Percentiles rank a stretch among this genome's conserved stretches.
Evolutionary conservation across 2,329 filamentous ascomycete genomes (phyloP).

Genomic region (Verticillium longisporum): DNA sequence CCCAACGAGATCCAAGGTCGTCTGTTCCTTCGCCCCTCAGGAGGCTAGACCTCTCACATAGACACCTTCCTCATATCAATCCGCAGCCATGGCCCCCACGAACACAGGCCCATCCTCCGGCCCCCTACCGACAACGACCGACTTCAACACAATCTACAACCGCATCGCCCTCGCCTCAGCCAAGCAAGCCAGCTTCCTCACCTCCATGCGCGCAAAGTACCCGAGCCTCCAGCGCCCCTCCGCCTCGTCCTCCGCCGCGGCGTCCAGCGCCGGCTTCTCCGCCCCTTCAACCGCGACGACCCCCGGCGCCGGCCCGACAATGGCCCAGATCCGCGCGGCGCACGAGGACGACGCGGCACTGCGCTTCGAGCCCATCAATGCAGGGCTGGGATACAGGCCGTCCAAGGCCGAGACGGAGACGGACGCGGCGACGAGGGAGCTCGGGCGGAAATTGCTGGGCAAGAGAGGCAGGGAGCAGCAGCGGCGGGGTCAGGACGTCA

Average conservation of each 20-base stretch:
- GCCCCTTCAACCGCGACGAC: constrained; percentile 5
- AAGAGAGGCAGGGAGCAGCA: constrained; percentile 7
- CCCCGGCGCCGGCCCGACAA: neutral
- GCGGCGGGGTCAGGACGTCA: constrained; percentile 1
- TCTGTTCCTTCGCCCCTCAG: neutral
- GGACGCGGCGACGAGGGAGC: constrained; percentile 17
- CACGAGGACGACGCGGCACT: constrained; percentile 7
- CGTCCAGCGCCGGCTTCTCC: constrained; percentile 9
- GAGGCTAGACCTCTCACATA: neutral
- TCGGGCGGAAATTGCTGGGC: constrained; percentile 22
- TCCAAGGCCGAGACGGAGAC: constrained; percentile 16
- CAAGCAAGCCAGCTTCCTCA: constrained; percentile 24
- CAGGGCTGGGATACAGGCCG: constrained; percentile 32
- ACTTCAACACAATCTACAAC: constrained; percentile 33
- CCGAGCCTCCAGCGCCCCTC: constrained; percentile 7
- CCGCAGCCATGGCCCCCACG: constrained; percentile 1
- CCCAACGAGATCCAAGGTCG: too few species aligned
- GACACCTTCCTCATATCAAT: neutral
- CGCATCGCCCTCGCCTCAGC: constrained; percentile 31
- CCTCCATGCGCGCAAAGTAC: constrained; percentile 14
- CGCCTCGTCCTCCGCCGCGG: neutral
- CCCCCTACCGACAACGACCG: constrained; percentile 23
- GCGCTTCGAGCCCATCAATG: constrained; percentile 21
- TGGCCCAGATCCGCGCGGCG: neutral
- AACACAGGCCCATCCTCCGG: neutral